phyloP scores from a whole-genome alignment of 1,284 basidiomycete genomes.

The Violaceomyces palustris region DNA sequence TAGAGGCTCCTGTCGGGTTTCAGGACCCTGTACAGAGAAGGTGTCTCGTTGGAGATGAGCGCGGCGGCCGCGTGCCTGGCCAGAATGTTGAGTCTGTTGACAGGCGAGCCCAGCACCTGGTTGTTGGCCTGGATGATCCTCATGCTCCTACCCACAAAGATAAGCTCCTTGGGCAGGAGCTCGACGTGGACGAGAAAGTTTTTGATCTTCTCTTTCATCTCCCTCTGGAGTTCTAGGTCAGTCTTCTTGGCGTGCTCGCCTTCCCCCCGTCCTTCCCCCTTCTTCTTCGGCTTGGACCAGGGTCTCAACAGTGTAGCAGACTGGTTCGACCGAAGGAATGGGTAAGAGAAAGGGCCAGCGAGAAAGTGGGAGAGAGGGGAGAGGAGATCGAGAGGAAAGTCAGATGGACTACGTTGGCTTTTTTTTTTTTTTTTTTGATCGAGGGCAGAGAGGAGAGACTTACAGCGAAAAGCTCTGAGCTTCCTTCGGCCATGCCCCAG shows the following conservation, averaged over 20 bases:
- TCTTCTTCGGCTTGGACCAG: slow-evolving; percentile 33
- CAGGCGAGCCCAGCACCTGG: slow-evolving; percentile 43
- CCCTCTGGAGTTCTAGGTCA: slow-evolving; percentile 25
- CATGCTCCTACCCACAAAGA: slow-evolving; percentile 42
- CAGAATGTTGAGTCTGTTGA: slow-evolving; percentile 47
- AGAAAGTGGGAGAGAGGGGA: too few relatives aligned
- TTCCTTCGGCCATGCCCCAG: slow-evolving; percentile 43
- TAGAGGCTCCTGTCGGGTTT: slow-evolving; percentile 3
- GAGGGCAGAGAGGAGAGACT: too few relatives aligned
- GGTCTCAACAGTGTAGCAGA: slow-evolving; percentile 40
- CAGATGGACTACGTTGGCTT: too few relatives aligned
- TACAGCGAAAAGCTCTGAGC: slow-evolving; percentile 36
- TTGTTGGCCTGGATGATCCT: slow-evolving; percentile 47
- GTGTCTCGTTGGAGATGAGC: slow-evolving; percentile 23
- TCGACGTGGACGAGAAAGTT: slow-evolving; percentile 42
- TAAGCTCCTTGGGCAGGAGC: slow-evolving; percentile 42
- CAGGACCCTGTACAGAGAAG: slow-evolving; percentile 27
- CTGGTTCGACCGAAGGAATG: not conserved
- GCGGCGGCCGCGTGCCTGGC: slow-evolving; percentile 43
- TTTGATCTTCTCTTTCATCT: slow-evolving; percentile 40
- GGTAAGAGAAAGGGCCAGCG: too few relatives aligned
- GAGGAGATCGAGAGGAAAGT: too few relatives aligned
- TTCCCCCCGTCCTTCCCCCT: slow-evolving; percentile 4
- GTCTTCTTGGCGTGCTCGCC: slow-evolving; percentile 18
- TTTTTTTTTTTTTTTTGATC: too few relatives aligned